A percentile compares a stretch with the other conserved stretches of the same genome.
Conservation (phyloP, 192 early-diverging fungal genomes). For the Coemansia sp. region DNA sequence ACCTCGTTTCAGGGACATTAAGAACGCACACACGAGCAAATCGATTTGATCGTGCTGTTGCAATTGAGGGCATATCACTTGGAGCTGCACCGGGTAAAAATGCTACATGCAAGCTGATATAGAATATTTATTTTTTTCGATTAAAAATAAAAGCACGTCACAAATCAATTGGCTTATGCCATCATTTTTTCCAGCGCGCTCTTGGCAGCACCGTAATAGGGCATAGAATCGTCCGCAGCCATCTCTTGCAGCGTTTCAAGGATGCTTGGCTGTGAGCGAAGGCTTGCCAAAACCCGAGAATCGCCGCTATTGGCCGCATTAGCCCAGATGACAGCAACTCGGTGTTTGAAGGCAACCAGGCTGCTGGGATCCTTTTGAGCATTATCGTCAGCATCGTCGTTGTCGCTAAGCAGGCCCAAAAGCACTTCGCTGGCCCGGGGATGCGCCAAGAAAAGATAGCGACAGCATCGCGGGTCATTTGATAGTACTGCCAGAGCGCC, state of each 20-base stretch:
- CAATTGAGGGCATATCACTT: too few species aligned
- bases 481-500: slow-evolving; percentile 86
- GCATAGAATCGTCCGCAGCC: slow-evolving; percentile 18
- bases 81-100: too few species aligned
- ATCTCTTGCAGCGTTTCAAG: slow-evolving; percentile 11
- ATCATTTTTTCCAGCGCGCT: slow-evolving; percentile 13
- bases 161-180: not conserved
- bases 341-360: slow-evolving; percentile 24
- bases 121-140: not conserved
- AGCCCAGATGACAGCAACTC: slow-evolving; percentile 42
- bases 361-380: not conserved
- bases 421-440: slow-evolving; percentile 34
- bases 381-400: not conserved
- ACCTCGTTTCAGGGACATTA: not conserved
- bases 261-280: slow-evolving; percentile 8
- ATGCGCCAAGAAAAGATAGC: slow-evolving; percentile 38
- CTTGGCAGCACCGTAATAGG: slow-evolving; percentile 27
- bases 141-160: not conserved
- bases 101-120: not conserved
- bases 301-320: slow-evolving; percentile 39
- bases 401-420: slow-evolving; percentile 11
- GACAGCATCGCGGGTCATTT: slow-evolving; percentile 38
- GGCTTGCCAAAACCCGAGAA: slow-evolving; percentile 5
- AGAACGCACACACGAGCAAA: not conserved
- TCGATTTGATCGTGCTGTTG: too few species aligned